A percentile compares a stretch with the other conserved stretches of the same genome.
phyloP scores from a whole-genome alignment of 768 basidiomycete species.

The Cystobasidium onofrii region DNA sequence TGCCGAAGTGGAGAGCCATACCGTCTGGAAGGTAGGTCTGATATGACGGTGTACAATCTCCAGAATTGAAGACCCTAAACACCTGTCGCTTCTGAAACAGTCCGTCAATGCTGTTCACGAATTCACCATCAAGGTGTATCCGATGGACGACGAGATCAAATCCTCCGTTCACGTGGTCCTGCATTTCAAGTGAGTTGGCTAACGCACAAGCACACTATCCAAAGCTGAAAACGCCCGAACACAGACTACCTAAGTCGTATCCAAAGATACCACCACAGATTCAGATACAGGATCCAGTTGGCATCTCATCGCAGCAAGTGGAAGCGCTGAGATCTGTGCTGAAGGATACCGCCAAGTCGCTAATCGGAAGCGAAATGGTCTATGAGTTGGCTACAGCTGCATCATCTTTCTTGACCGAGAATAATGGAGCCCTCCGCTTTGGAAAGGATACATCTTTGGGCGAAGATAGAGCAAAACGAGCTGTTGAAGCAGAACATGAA shows the following conservation, averaged over 20 bases:
- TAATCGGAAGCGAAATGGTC: slow-evolving; percentile 26
- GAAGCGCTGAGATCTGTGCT: background rate
- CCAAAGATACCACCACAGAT: slow-evolving; percentile 20
- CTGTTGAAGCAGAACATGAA: background rate
- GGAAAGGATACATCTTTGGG: slow-evolving; percentile 13
- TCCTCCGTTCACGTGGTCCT: slow-evolving; percentile 13
- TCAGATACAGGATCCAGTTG: background rate
- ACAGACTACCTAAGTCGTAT: slow-evolving; percentile 28
- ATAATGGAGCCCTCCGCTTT: slow-evolving; percentile 16
- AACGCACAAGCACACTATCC: background rate
- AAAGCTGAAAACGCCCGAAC: background rate
- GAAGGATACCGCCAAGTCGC: slow-evolving; percentile 6
- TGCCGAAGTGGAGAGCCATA: slow-evolving; percentile 25
- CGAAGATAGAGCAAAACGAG: slow-evolving; percentile 20
- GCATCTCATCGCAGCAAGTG: background rate
- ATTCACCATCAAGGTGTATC: slow-evolving; percentile 13
- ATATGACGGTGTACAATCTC: background rate
- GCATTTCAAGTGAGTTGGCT: slow-evolving; percentile 23
- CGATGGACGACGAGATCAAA: slow-evolving; percentile 21
- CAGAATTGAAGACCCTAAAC: background rate
- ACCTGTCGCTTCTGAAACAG: background rate
- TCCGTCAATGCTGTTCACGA: slow-evolving; percentile 30
- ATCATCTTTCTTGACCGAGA: slow-evolving; percentile 12
- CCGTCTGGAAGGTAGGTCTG: slow-evolving; percentile 19
- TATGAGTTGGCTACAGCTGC: slow-evolving; percentile 24